Evolutionary conservation across 148 eudicot genomes (phyloP), one percentile per base, ranked within the genome.

Genomic region (Heliosperma pusillum): DNA sequence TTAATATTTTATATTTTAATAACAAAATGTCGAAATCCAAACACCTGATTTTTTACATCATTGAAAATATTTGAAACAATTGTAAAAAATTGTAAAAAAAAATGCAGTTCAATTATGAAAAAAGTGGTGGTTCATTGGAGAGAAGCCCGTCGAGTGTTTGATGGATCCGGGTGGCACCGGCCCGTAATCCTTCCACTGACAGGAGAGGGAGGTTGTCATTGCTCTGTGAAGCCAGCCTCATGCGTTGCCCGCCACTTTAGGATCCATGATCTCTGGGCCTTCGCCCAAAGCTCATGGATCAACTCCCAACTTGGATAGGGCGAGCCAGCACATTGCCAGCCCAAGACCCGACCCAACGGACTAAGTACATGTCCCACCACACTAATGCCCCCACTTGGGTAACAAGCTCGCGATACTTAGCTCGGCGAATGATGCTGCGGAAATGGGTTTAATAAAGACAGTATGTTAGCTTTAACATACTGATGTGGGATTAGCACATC

Each of bases 221-320:
- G 78, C 71, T 55, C 76, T 74, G 76, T 74, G 76, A 74, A 74
- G 26, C 76, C 76, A 74, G 71, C 71, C 78, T 75, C 71, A 76
- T 45, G 79, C 73, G 2, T 40, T 69, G 5, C 74, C 74, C 74
- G 70, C 80, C 75, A 27, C 80, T 70, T 17, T 70, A 77, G 55
- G 55, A 50, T 27, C 33, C 66, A 72, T 0, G 55, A 58, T 22
- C 1, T 3, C 12, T 27, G 6, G 29, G 25, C 33, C 6, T 58
- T 72, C 66, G 55, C 21, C 50, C 12, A 58, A 58, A 8, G 1
- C 22, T 33, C 66, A 59, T 58, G 33, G 21, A 47, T 27, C 66
- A 59, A 59, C 55, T 72, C 75, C 50, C 55, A 40, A 72, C 75
- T 72, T 59, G 69, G 69, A 74, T 9, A 62, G 69, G 69, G 76